Evolutionary conservation across 345 rosid species (phyloP).

Genomic region (Toxicodendron radicans): DNA sequence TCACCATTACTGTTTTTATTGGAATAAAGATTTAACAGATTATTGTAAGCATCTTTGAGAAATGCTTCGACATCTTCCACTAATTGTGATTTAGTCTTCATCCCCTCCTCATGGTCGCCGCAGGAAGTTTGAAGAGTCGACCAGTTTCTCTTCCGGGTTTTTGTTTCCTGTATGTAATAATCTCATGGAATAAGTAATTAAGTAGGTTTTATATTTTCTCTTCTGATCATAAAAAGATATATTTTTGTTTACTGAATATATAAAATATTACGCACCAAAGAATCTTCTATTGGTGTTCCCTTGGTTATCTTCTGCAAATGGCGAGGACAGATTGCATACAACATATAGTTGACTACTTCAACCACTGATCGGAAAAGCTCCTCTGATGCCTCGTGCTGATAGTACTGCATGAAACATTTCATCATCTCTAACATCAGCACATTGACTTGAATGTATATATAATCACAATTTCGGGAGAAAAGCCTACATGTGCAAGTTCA

Average conservation of each 20-base stretch:
- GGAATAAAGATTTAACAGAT: neutral
- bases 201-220: too few species aligned
- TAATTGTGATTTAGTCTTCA: too few species aligned
- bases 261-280: neutral
- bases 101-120: too few species aligned
- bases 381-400: neutral
- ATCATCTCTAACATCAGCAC: neutral
- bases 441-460: neutral
- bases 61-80: too few species aligned
- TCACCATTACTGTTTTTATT: neutral
- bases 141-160: neutral
- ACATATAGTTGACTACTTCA: conserved; percentile 4
- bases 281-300: neutral
- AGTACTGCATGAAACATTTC: conserved; percentile 14
- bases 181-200: too few species aligned
- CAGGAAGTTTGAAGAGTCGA: too few species aligned
- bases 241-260: too few species aligned
- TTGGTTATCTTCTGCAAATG: neutral
- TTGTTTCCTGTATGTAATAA: neutral
- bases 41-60: neutral
- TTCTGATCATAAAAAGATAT: too few species aligned
- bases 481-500: too few species aligned
- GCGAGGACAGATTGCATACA: neutral
- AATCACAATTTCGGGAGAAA: too few species aligned
- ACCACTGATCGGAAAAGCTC: neutral